Base-by-base conservation (phyloP, 768 basidiomycete genomes). In the Cystobasidium ongulense region DNA sequence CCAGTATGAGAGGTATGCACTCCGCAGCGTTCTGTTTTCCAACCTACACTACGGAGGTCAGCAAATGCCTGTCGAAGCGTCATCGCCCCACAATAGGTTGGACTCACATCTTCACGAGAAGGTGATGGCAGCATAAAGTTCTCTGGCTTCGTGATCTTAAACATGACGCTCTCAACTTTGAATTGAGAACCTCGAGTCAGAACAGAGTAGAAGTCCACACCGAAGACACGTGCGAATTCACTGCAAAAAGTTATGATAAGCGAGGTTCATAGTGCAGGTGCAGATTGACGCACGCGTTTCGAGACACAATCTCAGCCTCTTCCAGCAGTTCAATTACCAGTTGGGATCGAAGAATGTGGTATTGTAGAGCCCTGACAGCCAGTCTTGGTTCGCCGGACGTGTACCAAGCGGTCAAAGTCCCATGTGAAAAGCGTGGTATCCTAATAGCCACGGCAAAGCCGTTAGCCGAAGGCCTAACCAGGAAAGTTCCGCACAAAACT, bases 131-230 rank as follows among this genome's bases (percentile, higher is more conserved):
- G 83, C 25, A 97, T 86, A 76, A 93, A 93, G 76, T 86, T 90
- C 80, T 98, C 96, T 0, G 96, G 93, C 81, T 98, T 98, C 21
- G 91, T 90, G 61, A 98, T 92, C 23, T 94, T 88, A 81, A 96
- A 94, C 89, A 99, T 89, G 83, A 99, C 95, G 0, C 93, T 93
- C 82, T 99, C 96, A 31, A 98, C 96, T 82, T 98, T 99, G 84
- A 92, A 98, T 78, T 99, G 96, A 0, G 93, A 96, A 0, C 96
- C 96, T 36, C 96, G 87, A 74, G 87, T 92, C 75, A 96, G 86
- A 36, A 97, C 94, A 1, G 93, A 96, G 79, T 89, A 91, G 80
- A 97, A 98, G 81, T 99, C 96, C 53, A 99, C 89, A 0, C 96
- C 95, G 76, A 96, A 98, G 5, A 98, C 91, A 11, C 96, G 88